Conservation (phyloP, 768 basidiomycete species). For the Lactifluus piperatus region DNA sequence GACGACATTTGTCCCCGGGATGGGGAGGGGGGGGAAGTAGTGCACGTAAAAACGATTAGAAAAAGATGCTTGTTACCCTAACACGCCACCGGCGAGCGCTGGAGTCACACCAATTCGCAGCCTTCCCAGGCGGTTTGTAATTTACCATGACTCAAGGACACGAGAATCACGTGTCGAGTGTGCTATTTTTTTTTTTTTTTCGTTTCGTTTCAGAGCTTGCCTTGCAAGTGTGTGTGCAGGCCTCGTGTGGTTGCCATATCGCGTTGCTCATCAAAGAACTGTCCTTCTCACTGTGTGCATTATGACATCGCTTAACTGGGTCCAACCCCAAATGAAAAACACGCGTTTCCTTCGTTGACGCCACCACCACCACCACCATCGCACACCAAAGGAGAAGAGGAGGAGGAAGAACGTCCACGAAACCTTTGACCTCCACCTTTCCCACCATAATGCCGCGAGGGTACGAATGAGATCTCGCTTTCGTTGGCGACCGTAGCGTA, state of each 20-base stretch:
- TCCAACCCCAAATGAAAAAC: constrained; percentile 11
- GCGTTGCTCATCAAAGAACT: constrained; percentile 8
- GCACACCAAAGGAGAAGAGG: constrained; percentile 25
- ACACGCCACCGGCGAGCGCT: constrained; percentile 1
- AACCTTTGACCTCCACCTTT: constrained; percentile 38
- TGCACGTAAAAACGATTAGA: constrained; percentile 12
- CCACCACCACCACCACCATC: constrained; percentile 15
- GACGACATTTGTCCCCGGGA: constrained; percentile 10
- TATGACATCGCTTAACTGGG: constrained; percentile 9
- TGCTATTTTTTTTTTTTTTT: not conserved
- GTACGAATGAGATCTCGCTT: constrained; percentile 61
- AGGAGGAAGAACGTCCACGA: constrained; percentile 25
- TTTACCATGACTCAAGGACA: not conserved
- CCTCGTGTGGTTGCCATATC: constrained; percentile 9
- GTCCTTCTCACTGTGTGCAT: not conserved
- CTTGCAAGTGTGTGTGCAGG: not conserved
- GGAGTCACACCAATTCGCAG: not conserved
- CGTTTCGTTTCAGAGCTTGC: not conserved
- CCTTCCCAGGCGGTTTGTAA: too few relatives aligned
- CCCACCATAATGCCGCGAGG: constrained; percentile 55
- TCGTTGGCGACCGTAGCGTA: constrained; percentile 55
- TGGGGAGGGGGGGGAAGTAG: too few relatives aligned
- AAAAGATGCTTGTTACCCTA: not conserved
- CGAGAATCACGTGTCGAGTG: not conserved
- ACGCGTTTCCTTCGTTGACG: constrained; percentile 15